These are phyloP conservation scores for Chaetomiaceae sp. DNA, from an alignment of 2,329 filamentous ascomycete species.

Conservation along the genomic window DNA sequence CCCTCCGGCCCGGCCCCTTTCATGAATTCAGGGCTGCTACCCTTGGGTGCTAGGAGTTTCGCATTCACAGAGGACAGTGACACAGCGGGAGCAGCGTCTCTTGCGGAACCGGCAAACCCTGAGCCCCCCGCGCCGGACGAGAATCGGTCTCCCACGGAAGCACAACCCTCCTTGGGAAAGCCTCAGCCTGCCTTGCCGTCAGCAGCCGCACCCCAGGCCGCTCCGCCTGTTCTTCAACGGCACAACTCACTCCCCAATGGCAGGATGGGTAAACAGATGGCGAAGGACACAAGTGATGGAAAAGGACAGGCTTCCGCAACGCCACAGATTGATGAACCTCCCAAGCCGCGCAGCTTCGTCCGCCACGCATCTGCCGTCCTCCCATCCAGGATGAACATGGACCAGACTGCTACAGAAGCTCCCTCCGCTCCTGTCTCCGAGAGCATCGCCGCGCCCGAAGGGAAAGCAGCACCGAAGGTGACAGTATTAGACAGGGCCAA, in stretches of 20 bases:
- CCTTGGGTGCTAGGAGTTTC: background rate
- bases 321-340: background rate
- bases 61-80: background rate
- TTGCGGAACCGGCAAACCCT: background rate
- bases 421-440: background rate
- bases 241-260: background rate
- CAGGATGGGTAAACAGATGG: background rate
- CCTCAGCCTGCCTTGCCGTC: background rate
- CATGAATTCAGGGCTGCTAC: background rate
- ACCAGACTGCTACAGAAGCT: background rate
- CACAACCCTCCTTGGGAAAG: background rate
- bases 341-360: background rate
- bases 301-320: background rate
- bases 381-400: background rate
- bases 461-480: background rate
- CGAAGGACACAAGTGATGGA: background rate
- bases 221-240: background rate
- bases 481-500: background rate
- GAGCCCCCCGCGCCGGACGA: background rate
- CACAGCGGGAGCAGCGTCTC: background rate
- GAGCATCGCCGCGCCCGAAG: background rate
- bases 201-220: background rate
- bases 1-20: conserved; percentile 14
- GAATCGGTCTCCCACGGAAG: too few species aligned
- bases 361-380: background rate